A percentile compares a stretch with the other conserved stretches of the same genome.
phyloP scores from a whole-genome alignment of 257 asterid genomes.

The Scutellaria minor region DNA sequence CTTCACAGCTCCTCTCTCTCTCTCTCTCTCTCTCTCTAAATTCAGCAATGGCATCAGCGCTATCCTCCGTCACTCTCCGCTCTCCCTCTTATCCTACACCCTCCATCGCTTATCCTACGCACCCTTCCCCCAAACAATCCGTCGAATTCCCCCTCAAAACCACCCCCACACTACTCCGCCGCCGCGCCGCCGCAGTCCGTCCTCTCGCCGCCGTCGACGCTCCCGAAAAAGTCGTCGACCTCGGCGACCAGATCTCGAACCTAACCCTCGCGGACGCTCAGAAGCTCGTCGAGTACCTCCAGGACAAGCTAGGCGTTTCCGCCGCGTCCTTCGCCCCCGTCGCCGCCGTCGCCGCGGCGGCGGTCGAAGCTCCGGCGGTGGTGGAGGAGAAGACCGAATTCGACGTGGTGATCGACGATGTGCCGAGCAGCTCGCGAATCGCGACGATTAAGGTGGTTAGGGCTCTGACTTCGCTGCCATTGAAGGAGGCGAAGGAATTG shows the following conservation, averaged over 20 bases:
- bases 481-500: constrained; percentile 91
- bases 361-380: constrained; percentile 55
- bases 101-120: constrained; percentile 7
- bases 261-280: constrained; percentile 91
- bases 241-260: constrained; percentile 83
- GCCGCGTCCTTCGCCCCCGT: constrained; percentile 90
- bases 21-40: constrained; percentile 11
- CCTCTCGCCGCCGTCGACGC: constrained; percentile 83
- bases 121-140: constrained; percentile 34
- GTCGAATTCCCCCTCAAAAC: constrained; percentile 44
- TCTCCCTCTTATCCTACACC: constrained; percentile 46
- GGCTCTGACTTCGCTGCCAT: constrained; percentile 77
- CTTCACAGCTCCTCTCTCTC: too few species aligned
- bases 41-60: constrained; percentile 68
- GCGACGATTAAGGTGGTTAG: constrained; percentile 87
- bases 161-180: constrained; percentile 45
- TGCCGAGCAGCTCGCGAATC: constrained; percentile 79
- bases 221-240: constrained; percentile 77
- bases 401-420: constrained; percentile 85
- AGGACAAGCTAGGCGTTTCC: constrained; percentile 92
- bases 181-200: constrained; percentile 54
- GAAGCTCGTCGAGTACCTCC: constrained; percentile 94
- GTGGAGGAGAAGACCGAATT: constrained; percentile 97
- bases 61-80: constrained; percentile 54
- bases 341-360: constrained; percentile 58